These are phyloP conservation scores for Colletotrichum falcatum DNA, from an alignment of 2,329 filamentous ascomycete genomes.

Conservation along the genomic window DNA sequence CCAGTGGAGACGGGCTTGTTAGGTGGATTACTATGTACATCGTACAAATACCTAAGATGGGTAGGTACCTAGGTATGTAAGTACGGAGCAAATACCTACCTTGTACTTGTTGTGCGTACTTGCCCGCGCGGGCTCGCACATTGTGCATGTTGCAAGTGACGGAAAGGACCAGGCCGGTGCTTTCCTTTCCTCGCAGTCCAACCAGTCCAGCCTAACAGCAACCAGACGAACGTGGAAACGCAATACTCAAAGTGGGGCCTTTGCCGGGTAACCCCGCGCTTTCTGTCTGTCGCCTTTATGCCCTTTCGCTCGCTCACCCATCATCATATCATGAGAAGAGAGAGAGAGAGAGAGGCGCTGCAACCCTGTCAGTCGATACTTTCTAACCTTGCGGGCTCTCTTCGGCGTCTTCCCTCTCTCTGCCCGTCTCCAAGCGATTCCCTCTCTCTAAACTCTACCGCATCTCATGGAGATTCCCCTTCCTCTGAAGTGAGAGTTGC, in stretches of 20 bases:
- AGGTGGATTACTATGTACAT: too few species aligned
- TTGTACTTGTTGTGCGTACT: neutral
- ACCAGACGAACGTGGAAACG: constrained; percentile 26
- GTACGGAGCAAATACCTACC: too few species aligned
- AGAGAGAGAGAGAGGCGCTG: neutral
- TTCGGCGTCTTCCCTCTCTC: neutral
- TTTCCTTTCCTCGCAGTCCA: neutral
- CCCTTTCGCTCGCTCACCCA: neutral
- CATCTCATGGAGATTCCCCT: neutral
- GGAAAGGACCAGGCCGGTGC: constrained; percentile 17
- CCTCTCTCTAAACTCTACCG: neutral
- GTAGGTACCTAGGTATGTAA: too few species aligned
- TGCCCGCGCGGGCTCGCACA: neutral
- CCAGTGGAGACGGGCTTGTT: constrained; percentile 24
- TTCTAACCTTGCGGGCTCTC: neutral
- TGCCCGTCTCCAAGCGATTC: neutral
- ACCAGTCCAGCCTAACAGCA: neutral
- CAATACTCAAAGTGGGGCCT: constrained; percentile 15
- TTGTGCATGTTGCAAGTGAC: constrained; percentile 1
- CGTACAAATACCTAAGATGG: too few species aligned
- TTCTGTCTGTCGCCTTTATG: constrained; percentile 10
- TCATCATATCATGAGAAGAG: neutral
- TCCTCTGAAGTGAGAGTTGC: neutral
- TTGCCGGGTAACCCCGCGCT: constrained; percentile 19
- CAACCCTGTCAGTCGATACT: neutral